Evolutionary conservation across 345 rosid genomes (phyloP).

Genomic region (Rhodamnia rubescens): DNA sequence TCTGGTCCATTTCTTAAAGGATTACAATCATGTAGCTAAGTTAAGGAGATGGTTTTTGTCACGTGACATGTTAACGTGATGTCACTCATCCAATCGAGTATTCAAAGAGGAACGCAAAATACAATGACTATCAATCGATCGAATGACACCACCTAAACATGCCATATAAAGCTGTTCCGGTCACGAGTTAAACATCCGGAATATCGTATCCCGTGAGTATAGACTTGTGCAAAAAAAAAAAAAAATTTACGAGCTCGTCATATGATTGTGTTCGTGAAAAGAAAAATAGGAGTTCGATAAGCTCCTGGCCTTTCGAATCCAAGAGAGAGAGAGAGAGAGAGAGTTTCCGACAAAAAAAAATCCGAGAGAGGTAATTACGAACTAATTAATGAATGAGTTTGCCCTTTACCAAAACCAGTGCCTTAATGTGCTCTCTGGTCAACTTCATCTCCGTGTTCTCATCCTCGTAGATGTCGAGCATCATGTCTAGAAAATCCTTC

Average conservation of each 20-base stretch:
- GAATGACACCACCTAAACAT: background rate
- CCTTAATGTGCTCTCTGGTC: constrained; percentile 1
- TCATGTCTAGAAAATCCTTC: constrained; percentile 27
- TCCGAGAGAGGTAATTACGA: background rate
- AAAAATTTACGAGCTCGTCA: background rate
- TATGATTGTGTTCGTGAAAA: background rate
- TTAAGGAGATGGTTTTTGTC: background rate
- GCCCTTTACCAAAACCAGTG: constrained; percentile 3
- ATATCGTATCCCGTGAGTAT: background rate
- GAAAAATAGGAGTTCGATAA: background rate
- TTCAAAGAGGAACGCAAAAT: background rate
- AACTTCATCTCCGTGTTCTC: constrained; percentile 9
- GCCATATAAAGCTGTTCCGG: background rate
- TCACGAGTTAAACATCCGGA: background rate
- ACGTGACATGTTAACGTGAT: fast-evolving
- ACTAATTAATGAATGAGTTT: background rate
- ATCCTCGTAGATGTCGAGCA: constrained; percentile 26
- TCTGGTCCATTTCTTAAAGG: too few relatives aligned
- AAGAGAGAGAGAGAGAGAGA: too few relatives aligned
- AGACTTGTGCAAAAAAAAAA: background rate
- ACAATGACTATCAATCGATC: background rate
- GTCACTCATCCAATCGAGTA: background rate
- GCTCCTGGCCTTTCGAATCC: background rate
- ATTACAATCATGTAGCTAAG: background rate
- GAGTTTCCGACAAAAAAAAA: too few relatives aligned